A percentile compares a stretch with the other conserved stretches of the same genome.
Evolutionary conservation across 495 filamentous ascomycete genomes (phyloP).

Genomic region (Geoglossum glabrum): DNA sequence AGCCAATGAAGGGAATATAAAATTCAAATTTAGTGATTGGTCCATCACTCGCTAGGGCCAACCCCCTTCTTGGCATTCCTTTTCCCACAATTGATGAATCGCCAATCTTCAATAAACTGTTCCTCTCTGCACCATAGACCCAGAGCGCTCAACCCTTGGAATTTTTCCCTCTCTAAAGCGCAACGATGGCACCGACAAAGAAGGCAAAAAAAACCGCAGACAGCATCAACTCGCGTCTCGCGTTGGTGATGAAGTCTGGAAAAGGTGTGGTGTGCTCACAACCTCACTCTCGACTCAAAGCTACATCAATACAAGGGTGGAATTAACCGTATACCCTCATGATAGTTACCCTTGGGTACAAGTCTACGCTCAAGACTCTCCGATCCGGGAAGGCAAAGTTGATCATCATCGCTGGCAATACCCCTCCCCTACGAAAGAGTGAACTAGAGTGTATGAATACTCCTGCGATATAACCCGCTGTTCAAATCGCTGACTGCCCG

Average conservation of each 20-base stretch:
- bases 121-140: neutral
- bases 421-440: slow-evolving; percentile 82
- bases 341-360: slow-evolving; percentile 71
- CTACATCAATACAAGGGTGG: neutral
- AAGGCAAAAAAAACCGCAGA: slow-evolving; percentile 85
- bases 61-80: neutral
- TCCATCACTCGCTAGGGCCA: neutral
- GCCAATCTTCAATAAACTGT: neutral
- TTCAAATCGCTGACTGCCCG: neutral
- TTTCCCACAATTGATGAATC: neutral
- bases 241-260: slow-evolving; percentile 90
- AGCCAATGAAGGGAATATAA: neutral
- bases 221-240: slow-evolving; percentile 73
- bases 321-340: slow-evolving; percentile 3
- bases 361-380: slow-evolving; percentile 88
- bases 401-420: slow-evolving; percentile 75
- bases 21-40: neutral
- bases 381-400: slow-evolving; percentile 69
- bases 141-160: slow-evolving; percentile 1
- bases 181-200: slow-evolving; percentile 69
- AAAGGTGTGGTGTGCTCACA: slow-evolving; percentile 37
- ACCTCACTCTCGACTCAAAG: neutral
- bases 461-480: neutral
- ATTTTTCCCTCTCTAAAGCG: slow-evolving; percentile 14
- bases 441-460: slow-evolving; percentile 52